Base-by-base conservation (phyloP, 2,329 filamentous ascomycete species). In the Cryphonectria carpinicola region DNA sequence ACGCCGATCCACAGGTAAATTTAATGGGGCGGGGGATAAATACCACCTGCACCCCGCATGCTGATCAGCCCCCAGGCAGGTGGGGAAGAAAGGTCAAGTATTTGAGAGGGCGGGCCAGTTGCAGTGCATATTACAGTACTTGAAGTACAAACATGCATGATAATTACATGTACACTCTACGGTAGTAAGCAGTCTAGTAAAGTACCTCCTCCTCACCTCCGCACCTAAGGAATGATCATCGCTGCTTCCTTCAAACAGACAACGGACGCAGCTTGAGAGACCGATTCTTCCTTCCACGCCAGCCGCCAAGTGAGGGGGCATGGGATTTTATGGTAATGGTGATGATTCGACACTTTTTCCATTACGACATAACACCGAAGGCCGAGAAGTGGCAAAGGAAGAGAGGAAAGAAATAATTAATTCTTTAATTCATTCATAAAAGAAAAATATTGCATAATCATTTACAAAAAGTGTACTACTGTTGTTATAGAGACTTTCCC, bases 21-120 rank as follows among this genome's bases (percentile, higher is more conserved):
- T 32, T 22, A 60, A 32, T 35, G 22, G n/a, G n/a, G 52, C 8
- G 52, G 52, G 52, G 54, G 54, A 32, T 14, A 19, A 32, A 49
- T 58, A 22, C 32, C 19, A 39, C 35, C 7, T 61, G 58, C 58
- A 61, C 58, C 58, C 58, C 58, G 58, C 58, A 61, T 61, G 35
- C 58, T 37, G 58, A 61, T 61, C 58, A 14, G 32, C 22, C 37
- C 37, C 19, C 10, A 49, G 46, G 46, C 46, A 22, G 56, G 25
- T 60, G 56, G 32, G 28, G 66, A 62, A 39, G 10, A 49, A 28
- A n/a, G 46, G 46, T 43, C 41, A 60, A 49, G 22, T n/a, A 49
- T 49, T 49, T 1, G 6, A 49, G 46, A 49, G 46, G 10, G 8
- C 28, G 28, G 28, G 28, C 22, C 22, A 22, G 22, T 22, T 49